These are phyloP conservation scores for Pterocarpus santalinus DNA, from an alignment of 306 rosid genomes.

Conservation along the genomic window DNA sequence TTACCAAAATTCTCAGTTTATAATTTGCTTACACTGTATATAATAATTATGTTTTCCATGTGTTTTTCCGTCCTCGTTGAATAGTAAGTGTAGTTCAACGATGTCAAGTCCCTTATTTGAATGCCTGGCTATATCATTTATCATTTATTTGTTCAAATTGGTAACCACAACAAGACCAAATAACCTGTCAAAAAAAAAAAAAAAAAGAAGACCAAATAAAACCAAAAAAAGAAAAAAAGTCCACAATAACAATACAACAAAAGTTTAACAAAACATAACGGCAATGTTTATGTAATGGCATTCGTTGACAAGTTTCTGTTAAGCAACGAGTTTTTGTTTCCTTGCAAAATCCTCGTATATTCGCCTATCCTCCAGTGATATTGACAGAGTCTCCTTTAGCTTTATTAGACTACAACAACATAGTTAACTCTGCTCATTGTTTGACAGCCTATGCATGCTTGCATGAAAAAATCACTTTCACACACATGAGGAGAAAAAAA, in stretches of 20 bases:
- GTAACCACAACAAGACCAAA: background rate
- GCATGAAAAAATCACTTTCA: background rate
- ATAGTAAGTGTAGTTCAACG: slow-evolving; percentile 37
- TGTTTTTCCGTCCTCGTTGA: background rate
- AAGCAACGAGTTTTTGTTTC: slow-evolving; percentile 16
- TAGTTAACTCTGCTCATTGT: background rate
- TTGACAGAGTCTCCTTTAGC: slow-evolving; percentile 24
- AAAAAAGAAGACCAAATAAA: background rate
- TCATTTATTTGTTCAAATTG: slow-evolving; percentile 12
- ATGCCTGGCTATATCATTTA: slow-evolving; percentile 7
- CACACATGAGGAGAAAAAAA: background rate
- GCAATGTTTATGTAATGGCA: slow-evolving; percentile 33
- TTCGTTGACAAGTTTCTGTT: slow-evolving; percentile 13
- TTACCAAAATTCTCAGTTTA: too few relatives aligned
- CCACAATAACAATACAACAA: background rate
- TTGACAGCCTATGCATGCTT: background rate
- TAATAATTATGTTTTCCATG: slow-evolving; percentile 2
- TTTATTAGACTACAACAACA: slow-evolving; percentile 16
- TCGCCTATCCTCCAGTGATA: slow-evolving; percentile 20
- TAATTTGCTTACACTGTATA: too few relatives aligned
- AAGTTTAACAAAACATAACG: slow-evolving; percentile 14
- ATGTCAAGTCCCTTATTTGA: slow-evolving; percentile 3
- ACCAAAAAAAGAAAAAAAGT: background rate
- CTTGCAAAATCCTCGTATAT: slow-evolving; percentile 38
- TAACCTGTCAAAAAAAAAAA: background rate